A percentile compares a stretch with the other conserved stretches of the same genome.
These are phyloP conservation scores for Caloboletus inedulis DNA, from an alignment of 1,284 basidiomycete species.

Conservation along the genomic window DNA sequence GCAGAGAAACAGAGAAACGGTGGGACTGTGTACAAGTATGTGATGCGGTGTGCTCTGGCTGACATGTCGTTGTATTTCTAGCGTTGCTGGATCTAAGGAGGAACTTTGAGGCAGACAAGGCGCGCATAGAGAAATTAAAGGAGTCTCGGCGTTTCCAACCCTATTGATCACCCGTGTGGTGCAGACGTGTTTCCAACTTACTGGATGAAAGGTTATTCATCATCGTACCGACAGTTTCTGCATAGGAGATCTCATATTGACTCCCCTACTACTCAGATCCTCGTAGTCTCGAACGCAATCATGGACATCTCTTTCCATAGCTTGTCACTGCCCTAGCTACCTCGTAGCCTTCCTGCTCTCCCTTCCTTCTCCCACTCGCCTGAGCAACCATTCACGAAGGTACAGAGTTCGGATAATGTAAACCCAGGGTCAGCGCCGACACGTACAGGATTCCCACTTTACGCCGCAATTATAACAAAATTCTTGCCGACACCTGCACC, in stretches of 20 bases:
- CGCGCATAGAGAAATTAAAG: conserved; percentile 81
- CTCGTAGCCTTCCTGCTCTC: too few relatives aligned
- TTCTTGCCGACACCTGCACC: conserved; percentile 38
- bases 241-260: neutral
- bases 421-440: too few relatives aligned
- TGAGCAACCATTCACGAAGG: too few relatives aligned
- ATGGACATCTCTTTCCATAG: too few relatives aligned
- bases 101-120: conserved; percentile 84
- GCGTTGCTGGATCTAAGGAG: conserved; percentile 68
- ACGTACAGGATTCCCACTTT: conserved; percentile 34
- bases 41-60: conserved; percentile 1
- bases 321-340: too few relatives aligned
- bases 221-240: neutral
- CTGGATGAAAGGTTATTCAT: neutral
- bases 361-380: too few relatives aligned
- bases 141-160: conserved; percentile 79
- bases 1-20: conserved; percentile 84
- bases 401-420: neutral
- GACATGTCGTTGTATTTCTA: conserved; percentile 5
- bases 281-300: too few relatives aligned
- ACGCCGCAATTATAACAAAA: conserved; percentile 43
- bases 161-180: conserved; percentile 47
- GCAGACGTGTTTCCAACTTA: neutral
- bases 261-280: too few relatives aligned
- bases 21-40: conserved; percentile 35